Evolutionary conservation across 306 rosid genomes (phyloP).

Genomic region (Quercus parvula): DNA sequence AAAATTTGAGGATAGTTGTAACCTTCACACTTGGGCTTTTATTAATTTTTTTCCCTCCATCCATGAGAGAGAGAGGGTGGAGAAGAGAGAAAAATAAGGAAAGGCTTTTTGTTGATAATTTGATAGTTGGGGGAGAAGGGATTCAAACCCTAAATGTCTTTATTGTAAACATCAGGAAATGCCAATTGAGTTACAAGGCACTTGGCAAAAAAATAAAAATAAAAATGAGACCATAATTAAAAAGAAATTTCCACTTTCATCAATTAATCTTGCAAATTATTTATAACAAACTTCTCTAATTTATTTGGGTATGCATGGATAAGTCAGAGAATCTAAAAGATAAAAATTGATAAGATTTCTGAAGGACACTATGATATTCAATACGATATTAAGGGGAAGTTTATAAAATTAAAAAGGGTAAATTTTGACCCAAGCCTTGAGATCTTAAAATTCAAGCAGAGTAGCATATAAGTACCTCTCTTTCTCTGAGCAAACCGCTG

Average conservation of each 20-base stretch:
- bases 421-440: background rate
- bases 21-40: no score
- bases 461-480: constrained; percentile 49
- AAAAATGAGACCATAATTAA: background rate
- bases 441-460: constrained; percentile 9
- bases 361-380: background rate
- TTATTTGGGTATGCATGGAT: no score
- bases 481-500: constrained; percentile 64
- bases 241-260: background rate
- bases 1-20: background rate
- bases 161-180: no score
- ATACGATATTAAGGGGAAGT: background rate
- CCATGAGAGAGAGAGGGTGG: background rate
- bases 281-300: no score
- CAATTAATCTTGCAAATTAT: background rate
- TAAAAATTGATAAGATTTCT: background rate
- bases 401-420: background rate
- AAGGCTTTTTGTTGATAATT: no score
- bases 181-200: no score
- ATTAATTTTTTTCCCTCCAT: background rate
- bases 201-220: no score
- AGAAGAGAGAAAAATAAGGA: background rate
- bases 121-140: no score
- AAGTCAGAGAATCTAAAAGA: background rate
- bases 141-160: no score